Evolutionary conservation across 139 green algal genomes (phyloP).

Genomic region (Astrephomene gubernaculifera): DNA sequence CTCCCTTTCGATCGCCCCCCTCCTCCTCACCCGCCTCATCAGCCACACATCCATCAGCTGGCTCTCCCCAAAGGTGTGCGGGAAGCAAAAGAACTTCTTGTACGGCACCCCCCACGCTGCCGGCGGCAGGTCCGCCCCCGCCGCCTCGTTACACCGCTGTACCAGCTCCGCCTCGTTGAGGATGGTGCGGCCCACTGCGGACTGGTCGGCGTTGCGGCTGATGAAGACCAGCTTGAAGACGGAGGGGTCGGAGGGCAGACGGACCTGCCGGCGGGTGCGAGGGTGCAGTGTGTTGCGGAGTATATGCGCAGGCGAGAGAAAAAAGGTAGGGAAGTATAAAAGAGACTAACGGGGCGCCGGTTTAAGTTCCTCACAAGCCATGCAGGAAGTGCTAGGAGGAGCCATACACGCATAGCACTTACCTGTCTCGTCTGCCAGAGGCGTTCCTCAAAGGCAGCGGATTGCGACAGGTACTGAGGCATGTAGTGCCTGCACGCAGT

Average conservation of each 20-base stretch:
- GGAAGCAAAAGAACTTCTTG: slow-evolving; percentile 30
- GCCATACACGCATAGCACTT: not conserved
- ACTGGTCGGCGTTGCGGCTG: slow-evolving; percentile 17
- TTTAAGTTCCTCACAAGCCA: no score
- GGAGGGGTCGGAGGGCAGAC: slow-evolving; percentile 3
- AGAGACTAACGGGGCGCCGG: no score
- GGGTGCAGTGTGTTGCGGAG: no score
- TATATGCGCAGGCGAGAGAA: no score
- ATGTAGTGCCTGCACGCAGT: slow-evolving; percentile 33
- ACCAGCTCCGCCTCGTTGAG: slow-evolving; percentile 36
- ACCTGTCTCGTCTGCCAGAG: not conserved
- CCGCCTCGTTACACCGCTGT: not conserved
- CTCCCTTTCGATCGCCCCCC: no score
- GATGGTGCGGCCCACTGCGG: slow-evolving; percentile 31
- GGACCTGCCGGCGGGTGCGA: not conserved
- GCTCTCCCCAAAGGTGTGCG: slow-evolving; percentile 24
- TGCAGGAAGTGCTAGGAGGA: no score
- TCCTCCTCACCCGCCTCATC: slow-evolving; percentile 15
- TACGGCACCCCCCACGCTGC: slow-evolving; percentile 27
- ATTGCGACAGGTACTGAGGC: slow-evolving; percentile 14
- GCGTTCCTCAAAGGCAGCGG: not conserved
- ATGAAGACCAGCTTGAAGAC: slow-evolving; percentile 22
- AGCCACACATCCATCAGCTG: slow-evolving; percentile 45
- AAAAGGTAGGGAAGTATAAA: no score
- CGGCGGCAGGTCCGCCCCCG: not conserved